Evolutionary conservation across 768 basidiomycete species (phyloP), one percentile per base, ranked within the genome.

Genomic region (Coprinopsis sp.): DNA sequence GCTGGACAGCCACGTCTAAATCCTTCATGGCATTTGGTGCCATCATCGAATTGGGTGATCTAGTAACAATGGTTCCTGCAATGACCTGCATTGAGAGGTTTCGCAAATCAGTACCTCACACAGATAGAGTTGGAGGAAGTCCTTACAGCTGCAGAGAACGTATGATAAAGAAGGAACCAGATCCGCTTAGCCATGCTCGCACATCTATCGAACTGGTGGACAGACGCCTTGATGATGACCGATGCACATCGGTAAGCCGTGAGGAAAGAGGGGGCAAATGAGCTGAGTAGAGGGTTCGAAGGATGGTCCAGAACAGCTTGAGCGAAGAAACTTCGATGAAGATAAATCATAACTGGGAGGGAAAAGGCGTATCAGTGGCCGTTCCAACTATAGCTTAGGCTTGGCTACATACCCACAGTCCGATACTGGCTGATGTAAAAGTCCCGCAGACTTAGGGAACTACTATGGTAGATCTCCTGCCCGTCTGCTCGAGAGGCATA

Each of bases 21-120:
- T 81, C 77, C 7, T 66, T 52, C 36, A 79, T 62, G 1, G 80
- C 79, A 49, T 70, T 72, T 0, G 69, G 51, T 0, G 79, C 74
- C 18, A 80, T 66, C 33, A 65, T 73, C 3, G 71, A 78, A 38
- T 62, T 69, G 1, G 80, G 79, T 6, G 72, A 74, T 13, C 76
- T 71, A 1, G 76, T 75, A n/a, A 81, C 77, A n/a, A 81, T 72
- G 2, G 77, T 77, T 2, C 79, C 79, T 1, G 75, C 72, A 41
- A 79, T 74, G 11, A 81, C 65, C 82, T 84, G 50, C 65, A 4
- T 21, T 12, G 4, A 44, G 30, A 29, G 3, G 7, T n/a, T 49
- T 14, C 18, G 22, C 36, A 37, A 4, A 18, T 3, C n/a, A 19
- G 11, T 16, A 14, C 25, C 6, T 23, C 13, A 37, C 19, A 7